Percentiles rank a stretch among this genome's conserved stretches.
These are phyloP conservation scores for Xylaria longipes DNA, from an alignment of 495 filamentous ascomycete genomes.

Conservation along the genomic window DNA sequence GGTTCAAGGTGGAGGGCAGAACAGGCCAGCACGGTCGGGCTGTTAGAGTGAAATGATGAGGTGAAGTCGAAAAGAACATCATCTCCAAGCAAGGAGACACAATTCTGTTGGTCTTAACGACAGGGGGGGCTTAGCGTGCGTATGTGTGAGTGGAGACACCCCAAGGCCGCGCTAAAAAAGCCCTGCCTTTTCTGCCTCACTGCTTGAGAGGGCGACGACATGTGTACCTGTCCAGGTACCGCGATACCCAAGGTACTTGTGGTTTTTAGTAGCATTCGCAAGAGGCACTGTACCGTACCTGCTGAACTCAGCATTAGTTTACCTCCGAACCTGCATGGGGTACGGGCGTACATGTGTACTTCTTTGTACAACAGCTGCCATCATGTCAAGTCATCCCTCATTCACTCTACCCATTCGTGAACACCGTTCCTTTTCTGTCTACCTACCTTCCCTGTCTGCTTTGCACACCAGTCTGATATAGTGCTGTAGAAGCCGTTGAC, in stretches of 20 bases:
- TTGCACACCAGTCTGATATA: background rate
- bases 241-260: conserved; percentile 13
- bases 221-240: conserved; percentile 15
- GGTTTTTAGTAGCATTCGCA: background rate
- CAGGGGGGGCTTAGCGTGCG: conserved; percentile 34
- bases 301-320: conserved; percentile 15
- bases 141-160: conserved; percentile 26
- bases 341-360: background rate
- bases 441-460: background rate
- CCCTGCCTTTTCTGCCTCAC: conserved; percentile 24
- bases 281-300: conserved; percentile 6
- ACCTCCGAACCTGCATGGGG: conserved; percentile 8
- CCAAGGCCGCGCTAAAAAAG: conserved; percentile 22
- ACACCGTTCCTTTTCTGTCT: background rate
- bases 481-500: background rate
- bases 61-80: conserved; percentile 46
- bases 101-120: conserved; percentile 42
- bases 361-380: conserved; percentile 11
- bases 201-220: conserved; percentile 19
- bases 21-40: conserved; percentile 20
- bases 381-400: conserved; percentile 16
- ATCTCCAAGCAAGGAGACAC: conserved; percentile 40
- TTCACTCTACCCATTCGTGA: background rate
- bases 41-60: conserved; percentile 38
- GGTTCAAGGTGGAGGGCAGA: background rate